phyloP scores from a whole-genome alignment of 495 filamentous ascomycete genomes.

The Podospora pseudoanserina region DNA sequence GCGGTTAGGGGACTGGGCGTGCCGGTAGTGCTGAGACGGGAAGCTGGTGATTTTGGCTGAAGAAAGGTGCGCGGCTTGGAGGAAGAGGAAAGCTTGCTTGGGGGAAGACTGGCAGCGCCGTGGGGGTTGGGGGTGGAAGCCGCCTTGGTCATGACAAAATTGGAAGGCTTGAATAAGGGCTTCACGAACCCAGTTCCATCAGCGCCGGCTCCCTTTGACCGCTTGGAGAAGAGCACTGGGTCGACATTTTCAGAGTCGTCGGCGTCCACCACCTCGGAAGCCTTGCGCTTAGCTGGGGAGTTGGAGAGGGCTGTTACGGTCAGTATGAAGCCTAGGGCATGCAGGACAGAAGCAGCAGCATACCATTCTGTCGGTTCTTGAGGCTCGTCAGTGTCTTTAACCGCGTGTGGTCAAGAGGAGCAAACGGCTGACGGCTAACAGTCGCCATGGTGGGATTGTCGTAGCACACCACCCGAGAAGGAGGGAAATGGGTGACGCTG shows the following conservation, averaged over 20 bases:
- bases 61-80: slow-evolving; percentile 39
- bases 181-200: slow-evolving; percentile 38
- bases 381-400: slow-evolving; percentile 54
- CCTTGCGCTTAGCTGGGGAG: slow-evolving; percentile 45
- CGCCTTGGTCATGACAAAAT: slow-evolving; percentile 44
- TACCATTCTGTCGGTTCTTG: slow-evolving; percentile 65
- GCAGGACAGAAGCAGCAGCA: slow-evolving; percentile 26
- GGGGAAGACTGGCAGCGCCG: slow-evolving; percentile 25
- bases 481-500: neutral
- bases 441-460: slow-evolving; percentile 39
- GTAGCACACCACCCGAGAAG: neutral
- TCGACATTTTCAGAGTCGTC: slow-evolving; percentile 79
- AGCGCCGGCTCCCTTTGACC: slow-evolving; percentile 59
- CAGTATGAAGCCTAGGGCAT: neutral
- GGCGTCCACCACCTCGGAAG: slow-evolving; percentile 43
- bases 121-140: slow-evolving; percentile 30
- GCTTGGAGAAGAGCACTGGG: slow-evolving; percentile 63
- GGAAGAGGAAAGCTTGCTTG: slow-evolving; percentile 34
- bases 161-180: slow-evolving; percentile 48
- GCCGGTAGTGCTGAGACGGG: slow-evolving; percentile 36
- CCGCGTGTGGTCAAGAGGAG: slow-evolving; percentile 49
- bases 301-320: slow-evolving; percentile 34
- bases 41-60: slow-evolving; percentile 45
- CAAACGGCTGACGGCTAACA: slow-evolving; percentile 55
- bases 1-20: slow-evolving; percentile 48